Base-by-base conservation (phyloP, 495 filamentous ascomycete genomes). In the Chaetomidium leptoderma region DNA sequence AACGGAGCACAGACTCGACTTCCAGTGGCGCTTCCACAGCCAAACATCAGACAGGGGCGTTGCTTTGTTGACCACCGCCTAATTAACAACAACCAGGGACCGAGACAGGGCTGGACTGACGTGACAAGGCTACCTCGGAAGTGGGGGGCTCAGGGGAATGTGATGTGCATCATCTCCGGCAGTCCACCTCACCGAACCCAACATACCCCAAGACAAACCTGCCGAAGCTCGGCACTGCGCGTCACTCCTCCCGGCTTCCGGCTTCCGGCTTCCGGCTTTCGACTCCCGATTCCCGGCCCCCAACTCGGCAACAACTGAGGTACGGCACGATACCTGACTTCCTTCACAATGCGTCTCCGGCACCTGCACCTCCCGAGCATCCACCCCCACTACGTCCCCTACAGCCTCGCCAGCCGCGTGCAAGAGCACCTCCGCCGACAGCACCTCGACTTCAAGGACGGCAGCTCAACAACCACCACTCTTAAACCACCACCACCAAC, bases 291-390 rank as follows among this genome's bases (percentile, higher is more conserved):
- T 6, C 7, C 29, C 33, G 32, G 33, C 6, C 51, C 14, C 14
- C 19, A 24, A 5, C 42, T 9, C 53, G 16, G 21, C 23, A 6
- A 37, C 32, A 21, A 17, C 33, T n/a, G n/a, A n/a, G n/a, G n/a
- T n/a, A n/a, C n/a, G n/a, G n/a, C n/a, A n/a, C n/a, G n/a, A n/a
- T n/a, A n/a, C n/a, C n/a, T n/a, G n/a, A n/a, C n/a, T n/a, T n/a
- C n/a, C n/a, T n/a, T n/a, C 30, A 8, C 10, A 24, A 19, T 80
- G 74, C 70, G 64, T 46, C 80, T 92, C 76, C 81, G 77, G 43
- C 87, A 92, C 76, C 71, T 95, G 66, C 84, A 86, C 67, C 77
- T 93, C 59, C 84, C 84, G 44, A 70, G 71, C 62, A 40, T 50
- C 52, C 52, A 53, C 32, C 68, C 68, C 8, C 52, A 63, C 53